Conservation (phyloP, 257 asterid genomes). For the Forsythia viridissima region DNA sequence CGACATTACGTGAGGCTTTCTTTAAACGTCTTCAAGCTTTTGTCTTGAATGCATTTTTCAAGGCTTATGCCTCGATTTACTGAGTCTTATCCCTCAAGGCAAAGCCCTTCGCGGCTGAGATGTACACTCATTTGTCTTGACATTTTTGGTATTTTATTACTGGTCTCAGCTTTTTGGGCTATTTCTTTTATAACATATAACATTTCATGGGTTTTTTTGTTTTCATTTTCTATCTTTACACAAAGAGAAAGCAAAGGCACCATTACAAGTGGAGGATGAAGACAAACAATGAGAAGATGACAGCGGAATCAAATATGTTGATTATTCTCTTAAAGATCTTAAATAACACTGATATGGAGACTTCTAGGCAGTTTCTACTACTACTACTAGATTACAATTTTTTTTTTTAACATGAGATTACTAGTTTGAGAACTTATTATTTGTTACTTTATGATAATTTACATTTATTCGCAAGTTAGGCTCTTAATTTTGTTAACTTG, state of each 20-base stretch:
- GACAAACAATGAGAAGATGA: background rate
- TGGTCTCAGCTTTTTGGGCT: background rate
- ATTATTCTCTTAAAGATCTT: too few species aligned
- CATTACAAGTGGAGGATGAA: background rate
- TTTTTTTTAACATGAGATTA: background rate
- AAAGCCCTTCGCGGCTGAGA: background rate
- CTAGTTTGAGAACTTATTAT: background rate
- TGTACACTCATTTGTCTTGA: background rate
- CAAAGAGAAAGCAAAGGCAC: background rate
- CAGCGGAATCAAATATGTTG: background rate
- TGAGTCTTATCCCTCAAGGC: background rate
- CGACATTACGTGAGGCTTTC: background rate
- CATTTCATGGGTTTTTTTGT: background rate
- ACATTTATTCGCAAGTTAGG: background rate
- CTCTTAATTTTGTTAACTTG: background rate
- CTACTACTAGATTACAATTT: background rate
- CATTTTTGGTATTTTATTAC: background rate
- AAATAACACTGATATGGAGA: background rate
- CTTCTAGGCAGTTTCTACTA: background rate
- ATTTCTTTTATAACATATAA: too few species aligned
- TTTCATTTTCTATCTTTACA: background rate
- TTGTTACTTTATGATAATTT: background rate
- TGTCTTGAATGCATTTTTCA: background rate
- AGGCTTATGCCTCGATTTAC: background rate
- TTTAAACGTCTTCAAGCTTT: background rate